Evolutionary conservation across 441 rosid genomes (phyloP).

Genomic region (Isatis lusitanica): DNA sequence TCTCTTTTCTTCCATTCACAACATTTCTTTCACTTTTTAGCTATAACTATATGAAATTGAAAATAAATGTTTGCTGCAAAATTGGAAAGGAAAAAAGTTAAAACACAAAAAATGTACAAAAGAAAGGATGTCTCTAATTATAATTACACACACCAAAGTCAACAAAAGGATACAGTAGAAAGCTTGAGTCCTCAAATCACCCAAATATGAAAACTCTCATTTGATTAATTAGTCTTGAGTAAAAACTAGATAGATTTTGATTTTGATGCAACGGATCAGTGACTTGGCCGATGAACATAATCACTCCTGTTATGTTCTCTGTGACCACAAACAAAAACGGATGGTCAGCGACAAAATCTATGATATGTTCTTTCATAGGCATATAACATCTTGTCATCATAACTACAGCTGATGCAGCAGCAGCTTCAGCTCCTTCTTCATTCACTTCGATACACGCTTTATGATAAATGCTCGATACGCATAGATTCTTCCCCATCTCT

Average conservation of each 20-base stretch:
- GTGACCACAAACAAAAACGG: conserved; percentile 72
- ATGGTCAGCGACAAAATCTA: conserved; percentile 78
- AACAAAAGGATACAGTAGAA: no score
- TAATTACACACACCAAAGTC: no score
- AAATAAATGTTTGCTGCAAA: no score
- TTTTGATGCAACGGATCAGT: conserved; percentile 45
- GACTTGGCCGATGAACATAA: conserved; percentile 71
- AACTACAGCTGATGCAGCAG: conserved; percentile 58
- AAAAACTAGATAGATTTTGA: neutral
- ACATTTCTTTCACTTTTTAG: no score
- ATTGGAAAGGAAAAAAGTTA: no score
- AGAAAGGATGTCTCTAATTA: no score
- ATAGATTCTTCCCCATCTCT: conserved; percentile 38
- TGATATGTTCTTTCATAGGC: conserved; percentile 4
- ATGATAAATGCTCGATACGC: conserved; percentile 65
- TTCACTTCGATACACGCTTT: conserved; percentile 82
- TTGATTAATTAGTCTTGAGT: neutral
- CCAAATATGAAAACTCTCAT: neutral
- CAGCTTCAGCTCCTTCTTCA: conserved; percentile 87
- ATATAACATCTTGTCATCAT: conserved; percentile 9
- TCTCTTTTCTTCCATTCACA: no score
- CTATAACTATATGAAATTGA: no score
- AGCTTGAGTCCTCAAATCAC: no score
- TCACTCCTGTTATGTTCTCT: conserved; percentile 61
- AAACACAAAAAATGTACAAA: no score